A percentile compares a stretch with the other conserved stretches of the same genome.
Evolutionary conservation across 2,329 filamentous ascomycete species (phyloP).

Genomic region (Sclerotinia subarctica): DNA sequence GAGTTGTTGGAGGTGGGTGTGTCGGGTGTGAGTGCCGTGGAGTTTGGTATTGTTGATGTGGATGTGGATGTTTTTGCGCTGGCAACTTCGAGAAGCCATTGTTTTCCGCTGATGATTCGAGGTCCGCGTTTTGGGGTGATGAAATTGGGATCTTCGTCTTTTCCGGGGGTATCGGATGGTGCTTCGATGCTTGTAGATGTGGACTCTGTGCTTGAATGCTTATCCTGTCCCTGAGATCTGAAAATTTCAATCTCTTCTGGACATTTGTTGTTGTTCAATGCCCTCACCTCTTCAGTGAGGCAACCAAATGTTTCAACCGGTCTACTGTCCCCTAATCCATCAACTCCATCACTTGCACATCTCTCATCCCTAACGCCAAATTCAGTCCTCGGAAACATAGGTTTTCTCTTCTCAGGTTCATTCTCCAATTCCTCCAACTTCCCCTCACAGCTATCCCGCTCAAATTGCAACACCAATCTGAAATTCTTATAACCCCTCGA

Average conservation of each 20-base stretch:
- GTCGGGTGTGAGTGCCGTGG: not conserved
- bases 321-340: not conserved
- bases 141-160: not conserved
- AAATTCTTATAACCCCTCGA: conserved; percentile 23
- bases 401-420: conserved; percentile 1
- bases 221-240: not conserved
- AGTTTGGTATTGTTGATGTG: not conserved
- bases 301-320: too few species aligned
- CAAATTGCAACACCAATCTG: conserved; percentile 24
- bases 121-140: not conserved
- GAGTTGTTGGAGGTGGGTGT: not conserved
- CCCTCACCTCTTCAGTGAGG: not conserved
- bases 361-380: not conserved
- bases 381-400: not conserved
- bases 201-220: not conserved
- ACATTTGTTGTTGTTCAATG: not conserved
- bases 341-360: conserved; percentile 6
- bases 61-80: not conserved
- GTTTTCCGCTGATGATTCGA: not conserved
- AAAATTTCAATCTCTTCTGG: not conserved
- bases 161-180: not conserved
- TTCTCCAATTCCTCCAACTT: conserved; percentile 28
- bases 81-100: conserved; percentile 3
- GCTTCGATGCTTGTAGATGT: not conserved
- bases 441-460: conserved; percentile 32